A percentile compares a stretch with the other conserved stretches of the same genome.
phyloP scores from a whole-genome alignment of 2,329 filamentous ascomycete species.

The Fusarium sp. region DNA sequence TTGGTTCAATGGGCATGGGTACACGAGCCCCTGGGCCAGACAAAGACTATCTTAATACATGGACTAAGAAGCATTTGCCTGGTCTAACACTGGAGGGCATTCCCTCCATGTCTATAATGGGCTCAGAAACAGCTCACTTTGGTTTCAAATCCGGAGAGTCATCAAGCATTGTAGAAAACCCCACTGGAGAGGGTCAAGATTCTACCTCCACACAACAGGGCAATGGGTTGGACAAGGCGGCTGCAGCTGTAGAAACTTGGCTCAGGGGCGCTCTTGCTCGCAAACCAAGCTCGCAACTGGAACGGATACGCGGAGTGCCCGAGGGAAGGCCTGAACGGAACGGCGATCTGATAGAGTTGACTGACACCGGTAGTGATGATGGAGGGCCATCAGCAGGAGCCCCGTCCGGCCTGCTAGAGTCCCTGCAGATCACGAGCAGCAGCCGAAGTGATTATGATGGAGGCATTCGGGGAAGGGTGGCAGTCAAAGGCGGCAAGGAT shows the following conservation, averaged over 20 bases:
- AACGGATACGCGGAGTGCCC: constrained; percentile 55
- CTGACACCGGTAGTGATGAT: constrained; percentile 70
- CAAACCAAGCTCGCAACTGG: constrained; percentile 64
- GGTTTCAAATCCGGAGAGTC: constrained; percentile 59
- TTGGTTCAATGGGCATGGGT: constrained; percentile 81
- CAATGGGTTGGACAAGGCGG: constrained; percentile 80
- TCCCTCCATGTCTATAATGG: constrained; percentile 74
- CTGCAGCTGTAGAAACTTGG: constrained; percentile 91
- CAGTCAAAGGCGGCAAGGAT: constrained; percentile 52
- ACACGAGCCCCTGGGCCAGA: constrained; percentile 83
- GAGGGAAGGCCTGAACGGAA: constrained; percentile 53
- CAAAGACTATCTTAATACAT: constrained; percentile 84
- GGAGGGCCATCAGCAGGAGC: constrained; percentile 50
- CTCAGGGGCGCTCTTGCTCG: constrained; percentile 82
- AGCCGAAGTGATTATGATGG: constrained; percentile 56
- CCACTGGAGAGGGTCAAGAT: constrained; percentile 62
- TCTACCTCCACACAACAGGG: constrained; percentile 59
- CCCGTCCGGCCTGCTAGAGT: constrained; percentile 48
- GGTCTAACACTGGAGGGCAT: constrained; percentile 77
- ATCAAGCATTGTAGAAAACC: constrained; percentile 63
- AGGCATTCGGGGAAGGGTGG: constrained; percentile 54
- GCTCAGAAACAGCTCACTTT: constrained; percentile 69
- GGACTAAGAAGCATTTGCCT: constrained; percentile 86
- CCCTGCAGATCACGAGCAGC: constrained; percentile 49
- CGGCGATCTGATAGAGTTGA: constrained; percentile 78